Conservation (phyloP, 768 basidiomycete species). For the Psilocybe sp. region DNA sequence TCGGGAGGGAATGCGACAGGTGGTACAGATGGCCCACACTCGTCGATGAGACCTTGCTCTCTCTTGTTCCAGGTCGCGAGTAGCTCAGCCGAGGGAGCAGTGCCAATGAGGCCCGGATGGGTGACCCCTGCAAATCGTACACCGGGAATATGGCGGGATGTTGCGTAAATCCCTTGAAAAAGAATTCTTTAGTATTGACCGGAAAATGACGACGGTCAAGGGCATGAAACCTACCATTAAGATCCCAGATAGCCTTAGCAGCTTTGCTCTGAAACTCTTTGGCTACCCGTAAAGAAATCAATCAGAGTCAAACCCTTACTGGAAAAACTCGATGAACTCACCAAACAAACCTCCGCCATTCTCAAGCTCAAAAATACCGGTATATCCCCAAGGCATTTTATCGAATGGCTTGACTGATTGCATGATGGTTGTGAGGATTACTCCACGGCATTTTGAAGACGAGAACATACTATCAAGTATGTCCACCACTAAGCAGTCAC, state of each 20-base stretch:
- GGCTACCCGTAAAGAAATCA: conserved; percentile 29
- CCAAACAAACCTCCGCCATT: conserved; percentile 76
- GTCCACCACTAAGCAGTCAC: conserved; percentile 77
- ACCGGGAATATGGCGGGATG: conserved; percentile 75
- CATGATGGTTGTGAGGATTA: not conserved
- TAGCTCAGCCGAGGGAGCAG: conserved; percentile 70
- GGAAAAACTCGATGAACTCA: conserved; percentile 16
- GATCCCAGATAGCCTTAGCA: conserved; percentile 80
- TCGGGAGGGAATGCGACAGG: conserved; percentile 68
- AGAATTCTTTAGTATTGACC: not conserved
- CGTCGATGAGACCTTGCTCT: conserved; percentile 61
- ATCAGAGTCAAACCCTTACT: not conserved
- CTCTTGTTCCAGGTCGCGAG: conserved; percentile 75
- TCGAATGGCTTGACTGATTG: conserved; percentile 58
- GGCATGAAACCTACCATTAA: conserved; percentile 46
- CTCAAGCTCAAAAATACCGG: conserved; percentile 71
- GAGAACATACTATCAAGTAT: conserved; percentile 61
- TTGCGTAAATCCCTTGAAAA: conserved; percentile 60
- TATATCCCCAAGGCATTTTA: conserved; percentile 82
- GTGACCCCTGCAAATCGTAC: conserved; percentile 78
- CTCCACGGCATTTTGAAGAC: not conserved
- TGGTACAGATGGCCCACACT: conserved; percentile 49
- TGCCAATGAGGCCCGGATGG: conserved; percentile 76
- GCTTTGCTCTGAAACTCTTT: conserved; percentile 69
- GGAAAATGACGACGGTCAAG: not conserved